phyloP scores from a whole-genome alignment of 805 yeast genomes.

The Wickerhamomyces canadensis region DNA sequence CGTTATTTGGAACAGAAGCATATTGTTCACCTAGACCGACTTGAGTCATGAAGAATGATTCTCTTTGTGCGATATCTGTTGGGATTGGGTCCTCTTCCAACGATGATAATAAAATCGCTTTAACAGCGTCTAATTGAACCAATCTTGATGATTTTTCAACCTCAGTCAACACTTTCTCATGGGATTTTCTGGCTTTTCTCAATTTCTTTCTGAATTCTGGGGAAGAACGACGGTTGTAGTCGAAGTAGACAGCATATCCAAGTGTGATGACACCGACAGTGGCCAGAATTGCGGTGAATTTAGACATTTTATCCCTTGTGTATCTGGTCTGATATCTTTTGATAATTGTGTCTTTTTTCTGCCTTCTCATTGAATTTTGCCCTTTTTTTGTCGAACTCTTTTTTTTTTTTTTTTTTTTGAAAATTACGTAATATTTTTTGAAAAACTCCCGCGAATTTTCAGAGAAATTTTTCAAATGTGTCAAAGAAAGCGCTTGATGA shows the following conservation, averaged over 20 bases:
- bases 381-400: no score
- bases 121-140: conserved; percentile 53
- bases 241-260: conserved; percentile 86
- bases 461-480: no score
- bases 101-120: conserved; percentile 56
- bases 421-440: background rate
- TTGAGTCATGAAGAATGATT: conserved; percentile 73
- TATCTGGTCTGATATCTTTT: background rate
- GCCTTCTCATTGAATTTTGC: no score
- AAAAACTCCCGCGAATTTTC: no score
- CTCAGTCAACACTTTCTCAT: conserved; percentile 50
- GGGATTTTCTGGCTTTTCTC: conserved; percentile 56
- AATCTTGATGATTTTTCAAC: conserved; percentile 53
- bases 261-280: conserved; percentile 42
- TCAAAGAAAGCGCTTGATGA: no score
- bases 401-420: background rate
- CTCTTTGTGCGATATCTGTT: conserved; percentile 59
- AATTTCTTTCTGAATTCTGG: conserved; percentile 76
- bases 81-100: conserved; percentile 74
- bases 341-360: background rate
- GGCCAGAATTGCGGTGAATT: conserved; percentile 26
- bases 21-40: conserved; percentile 84
- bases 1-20: conserved; percentile 58
- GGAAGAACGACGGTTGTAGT: conserved; percentile 81
- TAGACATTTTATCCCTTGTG: conserved; percentile 23